phyloP scores from a whole-genome alignment of 2,329 filamentous ascomycete genomes.

The Mycocentrospora acerina region DNA sequence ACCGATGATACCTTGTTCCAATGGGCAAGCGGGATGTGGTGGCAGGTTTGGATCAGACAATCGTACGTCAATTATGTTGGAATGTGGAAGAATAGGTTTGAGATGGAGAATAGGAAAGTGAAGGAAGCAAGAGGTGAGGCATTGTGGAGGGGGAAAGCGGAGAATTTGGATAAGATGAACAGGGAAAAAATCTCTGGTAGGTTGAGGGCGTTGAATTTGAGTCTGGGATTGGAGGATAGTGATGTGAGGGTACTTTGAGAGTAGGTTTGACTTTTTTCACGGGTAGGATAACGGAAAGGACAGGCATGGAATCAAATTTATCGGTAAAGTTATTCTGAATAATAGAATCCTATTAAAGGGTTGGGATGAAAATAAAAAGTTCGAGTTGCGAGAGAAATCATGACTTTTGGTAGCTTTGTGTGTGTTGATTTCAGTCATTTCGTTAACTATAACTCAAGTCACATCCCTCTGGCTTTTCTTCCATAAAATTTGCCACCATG shows the following conservation, averaged over 20 bases:
- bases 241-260: not conserved
- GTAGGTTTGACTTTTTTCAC: too few relatives aligned
- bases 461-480: too few relatives aligned
- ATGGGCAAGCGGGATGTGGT: slow-evolving; percentile 27
- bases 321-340: too few relatives aligned
- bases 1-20: slow-evolving; percentile 13
- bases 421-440: too few relatives aligned
- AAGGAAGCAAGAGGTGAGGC: slow-evolving; percentile 2
- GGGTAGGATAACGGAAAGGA: too few relatives aligned
- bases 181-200: slow-evolving; percentile 8
- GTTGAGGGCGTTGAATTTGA: slow-evolving; percentile 6
- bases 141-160: slow-evolving; percentile 2
- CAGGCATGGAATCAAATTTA: too few relatives aligned
- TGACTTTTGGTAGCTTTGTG: too few relatives aligned
- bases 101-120: slow-evolving; percentile 20
- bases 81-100: slow-evolving; percentile 25
- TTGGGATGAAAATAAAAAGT: too few relatives aligned
- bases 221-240: slow-evolving; percentile 2
- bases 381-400: too few relatives aligned
- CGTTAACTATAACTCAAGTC: too few relatives aligned
- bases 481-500: not conserved
- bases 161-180: slow-evolving; percentile 2
- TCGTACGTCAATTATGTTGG: slow-evolving; percentile 20
- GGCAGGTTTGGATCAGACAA: slow-evolving; percentile 27
- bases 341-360: too few relatives aligned